Evolutionary conservation across 306 rosid species (phyloP).

Genomic region (Pachyrhizus erosus): DNA sequence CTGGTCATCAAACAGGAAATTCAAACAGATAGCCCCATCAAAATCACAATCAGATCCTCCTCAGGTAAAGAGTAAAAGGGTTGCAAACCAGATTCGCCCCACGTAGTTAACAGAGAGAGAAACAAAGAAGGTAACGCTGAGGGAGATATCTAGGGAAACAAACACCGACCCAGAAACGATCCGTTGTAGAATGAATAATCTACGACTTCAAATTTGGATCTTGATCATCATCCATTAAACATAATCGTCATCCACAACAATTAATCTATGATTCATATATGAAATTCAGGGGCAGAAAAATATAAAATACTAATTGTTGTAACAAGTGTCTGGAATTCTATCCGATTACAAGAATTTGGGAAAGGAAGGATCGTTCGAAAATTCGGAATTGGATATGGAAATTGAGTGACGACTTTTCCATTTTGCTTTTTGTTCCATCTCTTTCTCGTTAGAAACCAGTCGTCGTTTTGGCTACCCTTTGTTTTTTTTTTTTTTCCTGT

Average conservation of each 20-base stretch:
- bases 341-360: slow-evolving; percentile 22
- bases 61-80: neutral
- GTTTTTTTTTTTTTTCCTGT: slow-evolving; percentile 19
- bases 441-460: slow-evolving; percentile 25
- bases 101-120: slow-evolving; percentile 41
- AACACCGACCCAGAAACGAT: slow-evolving; percentile 53
- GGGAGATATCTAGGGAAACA: slow-evolving; percentile 23
- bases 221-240: slow-evolving; percentile 24
- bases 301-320: neutral
- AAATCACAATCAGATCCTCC: slow-evolving; percentile 49
- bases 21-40: slow-evolving; percentile 32
- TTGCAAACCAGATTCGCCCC: slow-evolving; percentile 34
- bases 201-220: slow-evolving; percentile 46
- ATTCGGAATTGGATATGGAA: slow-evolving; percentile 3
- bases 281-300: slow-evolving; percentile 9
- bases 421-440: slow-evolving; percentile 27
- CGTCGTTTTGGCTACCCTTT: neutral
- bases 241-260: slow-evolving; percentile 17
- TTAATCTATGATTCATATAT: slow-evolving; percentile 25
- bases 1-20: slow-evolving; percentile 31
- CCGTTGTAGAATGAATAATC: slow-evolving; percentile 37
- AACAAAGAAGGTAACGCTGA: slow-evolving; percentile 18
- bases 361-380: slow-evolving; percentile 27
- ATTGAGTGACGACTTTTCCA: slow-evolving; percentile 26
- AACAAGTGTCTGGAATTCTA: slow-evolving; percentile 21